Percentiles rank a stretch among this genome's conserved stretches.
Evolutionary conservation across 768 basidiomycete species (phyloP).

Genomic region (Rhizopogon salebrosus): DNA sequence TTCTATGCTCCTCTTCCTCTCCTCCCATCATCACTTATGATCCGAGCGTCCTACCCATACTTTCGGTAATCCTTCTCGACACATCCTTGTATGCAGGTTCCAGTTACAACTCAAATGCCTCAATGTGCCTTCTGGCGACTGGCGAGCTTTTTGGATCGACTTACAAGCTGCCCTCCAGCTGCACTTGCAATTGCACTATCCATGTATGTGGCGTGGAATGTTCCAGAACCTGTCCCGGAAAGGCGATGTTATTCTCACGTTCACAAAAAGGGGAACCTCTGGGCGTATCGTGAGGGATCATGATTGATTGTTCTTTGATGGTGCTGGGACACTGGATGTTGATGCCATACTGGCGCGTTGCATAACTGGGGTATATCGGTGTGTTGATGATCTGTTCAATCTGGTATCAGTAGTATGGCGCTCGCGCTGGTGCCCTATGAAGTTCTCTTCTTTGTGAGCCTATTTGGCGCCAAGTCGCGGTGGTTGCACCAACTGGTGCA

Average conservation of each 20-base stretch:
- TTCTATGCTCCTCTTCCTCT: slow-evolving; percentile 14
- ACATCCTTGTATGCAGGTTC: neutral
- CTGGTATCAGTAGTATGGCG: too few relatives aligned
- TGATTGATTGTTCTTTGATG: too few relatives aligned
- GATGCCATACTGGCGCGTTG: too few relatives aligned
- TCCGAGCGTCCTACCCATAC: slow-evolving; percentile 4
- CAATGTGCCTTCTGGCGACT: neutral
- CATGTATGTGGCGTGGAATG: slow-evolving; percentile 10
- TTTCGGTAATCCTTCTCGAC: neutral
- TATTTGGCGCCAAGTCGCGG: too few relatives aligned
- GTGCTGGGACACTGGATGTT: too few relatives aligned
- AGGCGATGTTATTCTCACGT: slow-evolving; percentile 11
- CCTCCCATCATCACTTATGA: slow-evolving; percentile 21
- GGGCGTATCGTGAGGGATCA: too few relatives aligned
- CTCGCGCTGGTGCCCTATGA: too few relatives aligned
- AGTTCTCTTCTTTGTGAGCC: too few relatives aligned
- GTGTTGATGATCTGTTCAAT: too few relatives aligned
- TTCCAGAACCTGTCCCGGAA: slow-evolving; percentile 21
- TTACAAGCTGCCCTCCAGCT: neutral
- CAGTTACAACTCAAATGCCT: neutral
- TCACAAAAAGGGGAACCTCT: too few relatives aligned
- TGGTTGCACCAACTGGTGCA: too few relatives aligned
- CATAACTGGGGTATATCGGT: too few relatives aligned
- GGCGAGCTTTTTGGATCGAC: neutral
- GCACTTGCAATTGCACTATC: neutral